These are phyloP conservation scores for Pseudogymnoascus sp. DNA, from an alignment of 2,329 filamentous ascomycete species.

Conservation along the genomic window DNA sequence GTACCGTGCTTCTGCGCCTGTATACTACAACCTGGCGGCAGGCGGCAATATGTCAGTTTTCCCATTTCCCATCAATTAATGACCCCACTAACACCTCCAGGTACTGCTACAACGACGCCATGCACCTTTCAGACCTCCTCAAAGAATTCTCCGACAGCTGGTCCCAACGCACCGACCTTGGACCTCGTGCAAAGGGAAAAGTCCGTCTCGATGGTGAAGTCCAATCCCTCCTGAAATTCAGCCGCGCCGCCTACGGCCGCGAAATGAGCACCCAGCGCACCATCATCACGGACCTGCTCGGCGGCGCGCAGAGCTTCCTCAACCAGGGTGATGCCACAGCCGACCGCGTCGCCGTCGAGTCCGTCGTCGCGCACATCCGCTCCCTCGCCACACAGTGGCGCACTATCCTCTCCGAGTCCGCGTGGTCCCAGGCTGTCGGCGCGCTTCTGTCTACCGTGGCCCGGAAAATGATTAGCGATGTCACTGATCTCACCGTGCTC, in stretches of 20 bases:
- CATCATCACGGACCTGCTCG: constrained; percentile 53
- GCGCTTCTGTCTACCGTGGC: constrained; percentile 53
- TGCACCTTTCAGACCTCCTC: constrained; percentile 54
- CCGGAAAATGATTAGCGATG: constrained; percentile 52
- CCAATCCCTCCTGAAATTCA: constrained; percentile 52
- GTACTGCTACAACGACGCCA: constrained; percentile 62
- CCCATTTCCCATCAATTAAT: background rate
- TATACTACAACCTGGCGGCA: constrained; percentile 59
- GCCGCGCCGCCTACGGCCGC: constrained; percentile 52
- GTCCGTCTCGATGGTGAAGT: constrained; percentile 54
- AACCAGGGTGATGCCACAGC: constrained; percentile 39
- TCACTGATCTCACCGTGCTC: constrained; percentile 54
- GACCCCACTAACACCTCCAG: constrained; percentile 29
- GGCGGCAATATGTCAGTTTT: constrained; percentile 56
- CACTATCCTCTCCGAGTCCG: constrained; percentile 49
- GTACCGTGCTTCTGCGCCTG: constrained; percentile 68
- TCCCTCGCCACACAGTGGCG: constrained; percentile 51
- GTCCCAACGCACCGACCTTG: constrained; percentile 47
- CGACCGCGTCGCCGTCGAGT: constrained; percentile 46
- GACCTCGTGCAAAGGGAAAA: constrained; percentile 44
- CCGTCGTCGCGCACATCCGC: constrained; percentile 46
- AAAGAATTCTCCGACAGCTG: constrained; percentile 42
- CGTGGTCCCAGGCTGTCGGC: constrained; percentile 57
- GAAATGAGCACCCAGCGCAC: constrained; percentile 56
- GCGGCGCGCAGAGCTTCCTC: constrained; percentile 52